phyloP scores from a whole-genome alignment of 768 basidiomycete species.

The Leccinum truebloodii region DNA sequence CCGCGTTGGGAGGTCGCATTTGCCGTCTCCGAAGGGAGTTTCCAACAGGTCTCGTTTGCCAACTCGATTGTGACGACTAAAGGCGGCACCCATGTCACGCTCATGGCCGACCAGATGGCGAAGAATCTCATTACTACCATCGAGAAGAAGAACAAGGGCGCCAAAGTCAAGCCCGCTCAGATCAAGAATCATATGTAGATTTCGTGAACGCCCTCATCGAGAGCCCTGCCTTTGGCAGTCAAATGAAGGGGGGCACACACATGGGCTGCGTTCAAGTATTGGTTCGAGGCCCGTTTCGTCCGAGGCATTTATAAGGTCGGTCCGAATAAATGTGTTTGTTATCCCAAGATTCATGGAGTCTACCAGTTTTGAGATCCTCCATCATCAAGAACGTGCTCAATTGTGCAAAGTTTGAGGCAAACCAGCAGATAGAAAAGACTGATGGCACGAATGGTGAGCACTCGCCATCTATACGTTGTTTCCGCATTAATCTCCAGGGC shows the following conservation, averaged over 20 bases:
- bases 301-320: conserved; percentile 92
- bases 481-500: conserved; percentile 2
- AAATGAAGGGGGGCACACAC: conserved; percentile 96
- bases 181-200: conserved; percentile 97
- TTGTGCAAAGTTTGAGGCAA: conserved; percentile 97
- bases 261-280: conserved; percentile 79
- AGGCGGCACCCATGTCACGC: conserved; percentile 90
- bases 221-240: conserved; percentile 98
- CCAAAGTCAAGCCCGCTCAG: conserved; percentile 87
- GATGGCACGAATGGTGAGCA: conserved; percentile 85
- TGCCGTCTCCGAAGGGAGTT: conserved; percentile 87
- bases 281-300: conserved; percentile 81
- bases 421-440: conserved; percentile 94
- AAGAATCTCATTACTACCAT: conserved; percentile 81
- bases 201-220: conserved; percentile 96
- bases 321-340: background rate
- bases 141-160: conserved; percentile 96
- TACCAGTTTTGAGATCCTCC: conserved; percentile 77
- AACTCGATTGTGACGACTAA: conserved; percentile 97
- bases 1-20: conserved; percentile 95
- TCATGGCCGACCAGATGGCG: conserved; percentile 85
- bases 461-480: background rate
- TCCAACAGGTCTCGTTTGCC: conserved; percentile 95
- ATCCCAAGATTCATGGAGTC: conserved; percentile 2
- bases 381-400: conserved; percentile 91